Conservation (phyloP, 2,329 filamentous ascomycete species). For the Epichloe coenophiala region DNA sequence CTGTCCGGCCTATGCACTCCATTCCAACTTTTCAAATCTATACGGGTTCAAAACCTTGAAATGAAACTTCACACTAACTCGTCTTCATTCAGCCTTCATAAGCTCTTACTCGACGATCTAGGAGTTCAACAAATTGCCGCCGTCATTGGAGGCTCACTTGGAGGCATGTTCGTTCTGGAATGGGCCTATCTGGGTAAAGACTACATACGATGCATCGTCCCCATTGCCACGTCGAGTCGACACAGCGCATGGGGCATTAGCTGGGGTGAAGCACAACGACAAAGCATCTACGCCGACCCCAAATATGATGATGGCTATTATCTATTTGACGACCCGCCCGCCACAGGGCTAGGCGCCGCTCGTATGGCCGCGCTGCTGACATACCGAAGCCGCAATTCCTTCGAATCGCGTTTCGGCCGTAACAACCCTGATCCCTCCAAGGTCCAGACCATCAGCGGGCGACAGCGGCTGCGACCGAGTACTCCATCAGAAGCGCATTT, state of each 20-base stretch:
- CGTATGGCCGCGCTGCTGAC: constrained; percentile 95
- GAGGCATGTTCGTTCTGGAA: constrained; percentile 82
- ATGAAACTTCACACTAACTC: constrained; percentile 7
- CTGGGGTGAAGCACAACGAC: constrained; percentile 78
- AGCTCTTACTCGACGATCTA: constrained; percentile 64
- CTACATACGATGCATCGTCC: constrained; percentile 68
- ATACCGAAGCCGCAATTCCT: constrained; percentile 92
- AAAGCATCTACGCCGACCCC: constrained; percentile 94
- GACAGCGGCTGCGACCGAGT: constrained; percentile 40
- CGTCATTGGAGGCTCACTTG: constrained; percentile 73
- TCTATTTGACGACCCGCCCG: constrained; percentile 69
- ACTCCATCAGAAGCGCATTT: constrained; percentile 62
- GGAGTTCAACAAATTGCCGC: constrained; percentile 67
- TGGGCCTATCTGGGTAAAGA: constrained; percentile 84
- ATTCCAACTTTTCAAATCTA: too few relatives aligned
- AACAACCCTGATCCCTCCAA: constrained; percentile 81
- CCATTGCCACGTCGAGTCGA: constrained; percentile 71
- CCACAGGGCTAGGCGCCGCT: constrained; percentile 77
- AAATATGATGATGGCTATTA: constrained; percentile 99
- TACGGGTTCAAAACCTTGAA: too few relatives aligned
- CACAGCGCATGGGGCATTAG: constrained; percentile 87
- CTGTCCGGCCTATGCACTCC: too few relatives aligned
- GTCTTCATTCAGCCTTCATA: constrained; percentile 58
- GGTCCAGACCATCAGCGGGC: constrained; percentile 68
- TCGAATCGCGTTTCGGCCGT: constrained; percentile 86